Conservation (phyloP, 1,284 basidiomycete species). For the Lignosus rhinocerotis region DNA sequence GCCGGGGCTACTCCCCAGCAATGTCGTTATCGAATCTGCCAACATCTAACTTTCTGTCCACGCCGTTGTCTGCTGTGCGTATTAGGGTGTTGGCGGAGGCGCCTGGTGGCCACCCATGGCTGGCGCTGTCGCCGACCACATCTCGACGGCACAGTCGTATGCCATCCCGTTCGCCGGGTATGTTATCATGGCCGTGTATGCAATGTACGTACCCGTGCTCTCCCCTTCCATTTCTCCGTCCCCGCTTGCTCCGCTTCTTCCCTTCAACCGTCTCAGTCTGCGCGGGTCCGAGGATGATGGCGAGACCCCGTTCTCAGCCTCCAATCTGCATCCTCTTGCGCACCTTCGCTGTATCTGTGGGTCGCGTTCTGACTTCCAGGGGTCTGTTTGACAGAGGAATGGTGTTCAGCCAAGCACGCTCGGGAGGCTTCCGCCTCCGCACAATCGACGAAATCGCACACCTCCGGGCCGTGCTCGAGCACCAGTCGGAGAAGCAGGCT, state of each 20-base stretch:
- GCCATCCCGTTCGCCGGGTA: conserved; percentile 62
- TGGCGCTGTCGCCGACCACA: conserved; percentile 63
- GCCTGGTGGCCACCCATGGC: conserved; percentile 78
- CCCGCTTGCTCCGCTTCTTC: conserved; percentile 1
- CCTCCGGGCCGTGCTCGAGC: conserved; percentile 21
- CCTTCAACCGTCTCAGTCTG: background rate
- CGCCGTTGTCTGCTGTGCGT: background rate
- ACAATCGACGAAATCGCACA: conserved; percentile 44
- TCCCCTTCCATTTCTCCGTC: background rate
- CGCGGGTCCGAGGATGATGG: too few relatives aligned
- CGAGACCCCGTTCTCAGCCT: too few relatives aligned
- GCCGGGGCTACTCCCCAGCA: conserved; percentile 12
- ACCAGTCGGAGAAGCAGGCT: conserved; percentile 8
- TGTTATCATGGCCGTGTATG: conserved; percentile 58
- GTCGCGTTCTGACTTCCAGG: conserved; percentile 6
- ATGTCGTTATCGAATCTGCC: background rate
- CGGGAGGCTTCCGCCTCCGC: conserved; percentile 50
- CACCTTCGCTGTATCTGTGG: background rate
- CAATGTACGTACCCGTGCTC: conserved; percentile 41
- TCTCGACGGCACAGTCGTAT: conserved; percentile 52
- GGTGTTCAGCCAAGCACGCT: conserved; percentile 49
- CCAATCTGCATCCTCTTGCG: background rate
- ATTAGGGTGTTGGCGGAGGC: conserved; percentile 68
- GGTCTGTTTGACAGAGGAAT: conserved; percentile 44
- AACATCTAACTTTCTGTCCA: background rate